A percentile compares a stretch with the other conserved stretches of the same genome.
phyloP scores from a whole-genome alignment of 352 stramenopile species.

The Thalassiosira livingstoniorum region DNA sequence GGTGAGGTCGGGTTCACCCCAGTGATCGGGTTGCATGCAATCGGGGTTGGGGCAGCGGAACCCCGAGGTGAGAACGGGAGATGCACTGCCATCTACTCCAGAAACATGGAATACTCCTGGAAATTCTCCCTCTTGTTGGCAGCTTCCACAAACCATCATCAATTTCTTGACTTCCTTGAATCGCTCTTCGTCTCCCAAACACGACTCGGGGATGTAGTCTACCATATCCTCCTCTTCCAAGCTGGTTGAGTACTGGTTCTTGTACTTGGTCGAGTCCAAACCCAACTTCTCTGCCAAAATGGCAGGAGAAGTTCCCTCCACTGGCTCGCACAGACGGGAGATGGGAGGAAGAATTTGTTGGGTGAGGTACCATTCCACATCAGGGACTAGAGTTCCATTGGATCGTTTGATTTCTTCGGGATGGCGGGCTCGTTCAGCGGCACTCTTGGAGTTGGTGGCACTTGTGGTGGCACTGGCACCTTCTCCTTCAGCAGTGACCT shows the following conservation, averaged over 20 bases:
- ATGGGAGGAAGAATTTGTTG: slow-evolving; percentile 97
- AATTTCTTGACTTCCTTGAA: slow-evolving; percentile 85
- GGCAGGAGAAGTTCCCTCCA: slow-evolving; percentile 93
- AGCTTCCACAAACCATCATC: slow-evolving; percentile 70
- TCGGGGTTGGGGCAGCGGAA: slow-evolving; percentile 71
- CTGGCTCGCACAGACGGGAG: slow-evolving; percentile 97
- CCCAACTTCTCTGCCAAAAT: slow-evolving; percentile 96
- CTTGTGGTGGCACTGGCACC: too few relatives aligned
- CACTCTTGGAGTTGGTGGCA: slow-evolving; percentile 49
- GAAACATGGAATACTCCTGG: slow-evolving; percentile 67
- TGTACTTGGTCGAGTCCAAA: slow-evolving; percentile 95
- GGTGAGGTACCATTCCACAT: slow-evolving; percentile 97
- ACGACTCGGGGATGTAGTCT: slow-evolving; percentile 81
- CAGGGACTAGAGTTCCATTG: slow-evolving; percentile 83
- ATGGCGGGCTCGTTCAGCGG: slow-evolving; percentile 77
- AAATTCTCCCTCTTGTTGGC: slow-evolving; percentile 67
- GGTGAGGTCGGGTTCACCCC: slow-evolving; percentile 62
- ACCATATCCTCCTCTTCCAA: slow-evolving; percentile 82
- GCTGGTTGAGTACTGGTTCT: slow-evolving; percentile 66
- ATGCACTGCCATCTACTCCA: slow-evolving; percentile 49
- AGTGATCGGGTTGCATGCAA: slow-evolving; percentile 66
- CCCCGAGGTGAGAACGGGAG: slow-evolving; percentile 46
- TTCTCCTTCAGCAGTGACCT: slow-evolving; percentile 88
- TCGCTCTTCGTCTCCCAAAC: slow-evolving; percentile 78
- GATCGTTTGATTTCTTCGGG: slow-evolving; percentile 81